phyloP scores from a whole-genome alignment of 2,329 filamentous ascomycete genomes.

The Lithohypha guttulata region DNA sequence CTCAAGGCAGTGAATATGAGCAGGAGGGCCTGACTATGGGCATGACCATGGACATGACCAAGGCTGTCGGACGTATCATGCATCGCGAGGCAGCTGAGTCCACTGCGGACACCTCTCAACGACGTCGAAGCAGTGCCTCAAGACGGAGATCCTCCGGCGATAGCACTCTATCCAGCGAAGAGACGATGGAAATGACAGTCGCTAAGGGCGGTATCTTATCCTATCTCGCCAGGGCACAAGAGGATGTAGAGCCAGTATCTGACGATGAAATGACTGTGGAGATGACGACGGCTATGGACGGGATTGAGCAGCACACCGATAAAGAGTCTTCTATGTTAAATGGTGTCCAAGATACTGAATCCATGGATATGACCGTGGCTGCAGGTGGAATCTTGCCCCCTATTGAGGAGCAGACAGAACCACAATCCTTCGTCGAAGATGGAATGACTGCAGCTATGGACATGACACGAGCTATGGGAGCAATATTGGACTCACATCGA shows the following conservation, averaged over 20 bases:
- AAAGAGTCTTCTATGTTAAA: constrained; percentile 16
- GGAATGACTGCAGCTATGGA: constrained; percentile 53
- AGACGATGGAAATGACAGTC: constrained; percentile 47
- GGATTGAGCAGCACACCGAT: constrained; percentile 15
- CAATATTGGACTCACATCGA: constrained; percentile 39
- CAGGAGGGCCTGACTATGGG: constrained; percentile 49
- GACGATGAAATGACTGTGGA: constrained; percentile 40
- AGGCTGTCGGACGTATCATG: constrained; percentile 69
- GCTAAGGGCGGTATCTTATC: constrained; percentile 41
- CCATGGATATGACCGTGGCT: constrained; percentile 38
- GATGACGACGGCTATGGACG: constrained; percentile 35
- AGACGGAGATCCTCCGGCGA: constrained; percentile 29
- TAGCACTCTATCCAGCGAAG: constrained; percentile 34
- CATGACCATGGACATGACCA: constrained; percentile 91
- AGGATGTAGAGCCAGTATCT: constrained; percentile 33
- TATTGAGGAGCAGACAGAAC: constrained; percentile 31
- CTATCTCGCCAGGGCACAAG: constrained; percentile 26
- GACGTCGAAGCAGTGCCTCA: constrained; percentile 26
- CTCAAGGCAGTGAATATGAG: too few species aligned
- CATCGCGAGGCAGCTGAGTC: constrained; percentile 16
- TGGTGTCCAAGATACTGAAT: constrained; percentile 28
- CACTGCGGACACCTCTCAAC: constrained; percentile 25
- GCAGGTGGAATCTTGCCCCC: constrained; percentile 35
- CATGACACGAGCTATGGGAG: constrained; percentile 53
- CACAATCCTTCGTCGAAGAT: constrained; percentile 26